Evolutionary conservation across 106 monocot species (phyloP).

Genomic region (Agapanthus africanus): DNA sequence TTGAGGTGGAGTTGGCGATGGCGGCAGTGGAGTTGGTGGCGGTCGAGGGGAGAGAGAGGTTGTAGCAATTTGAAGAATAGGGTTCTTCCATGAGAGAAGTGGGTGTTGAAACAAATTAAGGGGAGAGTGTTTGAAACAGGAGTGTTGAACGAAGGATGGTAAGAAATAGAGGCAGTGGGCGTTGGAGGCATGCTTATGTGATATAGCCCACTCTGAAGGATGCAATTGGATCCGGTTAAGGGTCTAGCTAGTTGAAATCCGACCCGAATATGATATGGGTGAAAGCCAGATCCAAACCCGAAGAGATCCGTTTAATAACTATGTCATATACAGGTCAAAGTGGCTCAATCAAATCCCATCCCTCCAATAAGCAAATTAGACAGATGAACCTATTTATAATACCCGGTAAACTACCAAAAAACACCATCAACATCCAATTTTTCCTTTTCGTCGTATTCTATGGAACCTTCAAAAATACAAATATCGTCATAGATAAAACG

Average conservation of each 20-base stretch:
- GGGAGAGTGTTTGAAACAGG: background rate
- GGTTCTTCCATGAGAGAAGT: slow-evolving; percentile 1
- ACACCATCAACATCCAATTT: no score
- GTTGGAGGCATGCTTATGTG: background rate
- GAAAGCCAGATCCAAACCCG: no score
- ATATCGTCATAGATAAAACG: no score
- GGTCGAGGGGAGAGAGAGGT: slow-evolving; percentile 6
- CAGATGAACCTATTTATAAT: no score
- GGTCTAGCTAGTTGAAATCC: background rate
- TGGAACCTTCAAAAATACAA: no score
- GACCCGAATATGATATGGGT: background rate
- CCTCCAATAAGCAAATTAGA: no score
- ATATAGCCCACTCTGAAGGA: background rate
- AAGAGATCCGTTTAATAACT: no score
- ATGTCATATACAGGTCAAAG: no score
- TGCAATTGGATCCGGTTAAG: background rate
- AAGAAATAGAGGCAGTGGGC: background rate
- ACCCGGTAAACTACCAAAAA: no score
- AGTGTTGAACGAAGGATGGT: no score
- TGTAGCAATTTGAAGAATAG: background rate
- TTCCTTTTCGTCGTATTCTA: no score
- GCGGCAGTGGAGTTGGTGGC: background rate
- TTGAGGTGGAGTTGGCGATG: background rate
- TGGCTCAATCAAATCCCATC: no score
- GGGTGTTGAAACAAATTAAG: background rate